Evolutionary conservation across 1,284 basidiomycete genomes (phyloP), one percentile per base, ranked within the genome.

Genomic region (Wolfiporia cocos): DNA sequence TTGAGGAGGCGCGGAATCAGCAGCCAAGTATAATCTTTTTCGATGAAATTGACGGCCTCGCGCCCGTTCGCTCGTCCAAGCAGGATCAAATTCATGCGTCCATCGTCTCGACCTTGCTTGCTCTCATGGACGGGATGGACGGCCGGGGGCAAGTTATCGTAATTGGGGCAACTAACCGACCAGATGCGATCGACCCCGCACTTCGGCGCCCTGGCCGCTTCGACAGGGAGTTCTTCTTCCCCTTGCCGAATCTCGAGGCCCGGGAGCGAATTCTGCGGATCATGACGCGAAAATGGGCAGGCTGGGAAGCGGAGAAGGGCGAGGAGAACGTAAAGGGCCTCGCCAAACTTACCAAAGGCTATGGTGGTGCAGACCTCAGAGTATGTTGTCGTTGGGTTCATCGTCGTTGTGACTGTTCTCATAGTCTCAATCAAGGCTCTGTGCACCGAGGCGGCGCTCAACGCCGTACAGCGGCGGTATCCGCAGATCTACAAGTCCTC

Each of bases 111-210:
- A 99, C 96, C 0, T 73, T 99, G 11, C 74, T 99, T 1, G 95
- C 96, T 0, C 72, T 99, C 37, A 99, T 99, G 95, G 96, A 99
- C 61, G 96, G 96, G 36, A 99, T 99, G 96, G 96, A 99, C 52
- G 95, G 95, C 1, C 80, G 96, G 46, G 92, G 86, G 2, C 93
- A 97, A 63, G 94, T 99, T 19, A 81, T 98, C n/a, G 91, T 99
- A 34, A 97, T 98, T 52, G 95, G 96, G 22, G 96, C 96, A 1
- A 99, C 96, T 7, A 99, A 99, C 61, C 67, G 96, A 45, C 95
- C 95, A 0, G 96, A 99, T 64, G 90, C 93, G 10, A 86, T 99
- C 43, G 96, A 99, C 63, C 93, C 96, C 24, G 96, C 96, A 0
- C 66, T 99, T 34, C 76, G 96, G 31, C 74, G 96, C 26, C 96